Base-by-base conservation (phyloP, 2,329 filamentous ascomycete genomes). In the Phialocephala subalpina region DNA sequence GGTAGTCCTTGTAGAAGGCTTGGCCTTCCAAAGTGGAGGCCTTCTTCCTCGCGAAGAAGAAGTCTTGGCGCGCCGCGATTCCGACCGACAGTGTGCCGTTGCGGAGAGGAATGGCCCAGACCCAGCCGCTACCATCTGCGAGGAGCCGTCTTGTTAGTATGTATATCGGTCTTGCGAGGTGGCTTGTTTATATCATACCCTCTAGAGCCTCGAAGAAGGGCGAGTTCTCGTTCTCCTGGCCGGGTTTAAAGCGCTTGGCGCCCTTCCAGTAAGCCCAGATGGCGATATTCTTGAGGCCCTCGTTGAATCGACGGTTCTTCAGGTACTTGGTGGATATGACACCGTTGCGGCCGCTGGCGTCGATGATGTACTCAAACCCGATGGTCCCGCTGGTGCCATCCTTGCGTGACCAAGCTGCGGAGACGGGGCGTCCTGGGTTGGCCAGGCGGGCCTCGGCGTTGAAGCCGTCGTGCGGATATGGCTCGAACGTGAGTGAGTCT, bases 31-130 rank as follows among this genome's bases (percentile, higher is more conserved):
- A 33, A 29, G 65, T 74, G 8, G 69, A 40, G 5, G 70, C 72
- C 36, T 72, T 73, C 75, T 82, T 83, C 69, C 78, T 79, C 0
- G 62, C 58, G 14, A 69, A 74, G 9, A 75, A 70, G 5, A 80
- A 35, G 8, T 80, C 72, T 71, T 83, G 80, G 63, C 78, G 77
- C 68, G 74, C 73, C 5, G 83, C 81, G 7, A 83, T 71, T 14
- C 82, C 82, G 0, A 83, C 77, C 0, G 82, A 84, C 2, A 67
- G 60, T 2, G 77, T 83, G 14, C 78, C 81, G 67, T 84, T 75
- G 70, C 85, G 82, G 0, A 86, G 73, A 0, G 83, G 83, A 61
- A 86, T 85, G 57, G 76, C 75, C 83, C 83, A 86, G 16, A 66
- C 73, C 83, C 83, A 86, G 14, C 84, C 83, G 64, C 80, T 84